These are phyloP conservation scores for Rhizopogon rudus DNA, from an alignment of 768 basidiomycete species.

Conservation along the genomic window DNA sequence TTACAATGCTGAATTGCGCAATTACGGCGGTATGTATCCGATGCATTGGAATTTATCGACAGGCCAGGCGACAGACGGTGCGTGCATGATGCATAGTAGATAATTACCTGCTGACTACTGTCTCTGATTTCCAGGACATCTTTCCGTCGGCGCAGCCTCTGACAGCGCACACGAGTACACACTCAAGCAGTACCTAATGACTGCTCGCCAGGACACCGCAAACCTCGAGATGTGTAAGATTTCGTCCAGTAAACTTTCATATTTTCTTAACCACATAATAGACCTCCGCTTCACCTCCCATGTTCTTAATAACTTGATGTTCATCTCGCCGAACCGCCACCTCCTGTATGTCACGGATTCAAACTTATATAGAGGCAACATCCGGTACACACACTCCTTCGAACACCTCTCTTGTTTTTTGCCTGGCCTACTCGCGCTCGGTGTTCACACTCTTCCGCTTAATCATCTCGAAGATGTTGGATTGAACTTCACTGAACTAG, in stretches of 20 bases:
- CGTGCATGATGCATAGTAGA: constrained; percentile 13
- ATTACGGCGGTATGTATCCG: constrained; percentile 61
- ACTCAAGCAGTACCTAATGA: constrained; percentile 68
- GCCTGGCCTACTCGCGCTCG: constrained; percentile 70
- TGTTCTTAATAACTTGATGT: constrained; percentile 62
- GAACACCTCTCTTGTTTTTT: constrained; percentile 80
- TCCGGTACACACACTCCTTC: constrained; percentile 43
- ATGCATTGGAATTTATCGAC: constrained; percentile 47
- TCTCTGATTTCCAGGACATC: constrained; percentile 25
- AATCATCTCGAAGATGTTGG: constrained; percentile 45
- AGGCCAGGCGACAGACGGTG: constrained; percentile 45
- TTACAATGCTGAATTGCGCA: constrained; percentile 37
- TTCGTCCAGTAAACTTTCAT: not conserved
- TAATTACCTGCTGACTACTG: not conserved
- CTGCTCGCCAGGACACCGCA: constrained; percentile 52
- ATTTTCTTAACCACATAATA: constrained; percentile 17
- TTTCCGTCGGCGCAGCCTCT: constrained; percentile 61
- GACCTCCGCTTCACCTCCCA: constrained; percentile 59
- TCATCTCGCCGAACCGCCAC: constrained; percentile 56
- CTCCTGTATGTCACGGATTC: constrained; percentile 68
- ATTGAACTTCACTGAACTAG: constrained; percentile 39
- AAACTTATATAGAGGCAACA: constrained; percentile 20
- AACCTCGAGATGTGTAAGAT: constrained; percentile 64
- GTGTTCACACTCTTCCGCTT: constrained; percentile 57
- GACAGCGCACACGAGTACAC: constrained; percentile 79